Base-by-base conservation (phyloP, 2,329 filamentous ascomycete genomes). In the Aureobasidium sp. region DNA sequence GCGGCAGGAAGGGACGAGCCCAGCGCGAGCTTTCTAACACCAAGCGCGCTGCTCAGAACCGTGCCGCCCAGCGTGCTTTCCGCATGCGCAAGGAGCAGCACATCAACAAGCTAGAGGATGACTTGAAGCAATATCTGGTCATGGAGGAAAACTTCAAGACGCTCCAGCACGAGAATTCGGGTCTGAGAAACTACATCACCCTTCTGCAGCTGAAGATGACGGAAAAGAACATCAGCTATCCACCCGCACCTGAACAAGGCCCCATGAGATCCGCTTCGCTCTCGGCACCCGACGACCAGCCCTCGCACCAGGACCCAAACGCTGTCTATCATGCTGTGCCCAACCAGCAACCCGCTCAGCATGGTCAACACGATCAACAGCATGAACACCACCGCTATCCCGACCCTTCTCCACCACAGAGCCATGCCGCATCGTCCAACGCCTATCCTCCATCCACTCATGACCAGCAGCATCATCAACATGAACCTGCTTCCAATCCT, bases 81-180 rank as follows among this genome's bases (percentile, higher is more conserved):
- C 89, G 94, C 43, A 92, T 97, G 76, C 88, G 94, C 64, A 99
- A 99, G 73, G 94, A 99, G 75, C 89, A 90, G 47, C 96, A 99
- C 73, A 99, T 99, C 74, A 95, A 95, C 78, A 95, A 95, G 73
- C 82, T 99, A 7, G 94, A 99, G 75, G 88, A 94, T 71, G 90
- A 97, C 72, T 90, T 96, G 55, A 86, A 90, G 68, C 89, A 94
- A 31, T 89, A 85, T 65, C 81, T 84, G 66, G 81, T 84, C 19
- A 83, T 96, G 74, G 88, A 91, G 66, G 83, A 88, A 64, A 84
- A 83, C 60, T 90, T 84, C 74, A 94, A 95, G 73, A 77, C 81
- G n/a, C 77, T 95, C 27, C 90, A 96, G 70, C 80, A 84, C 29
- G 93, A 99, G 73, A 96, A 96, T 75, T 94, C 92, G 71, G 85